Evolutionary conservation across 495 filamentous ascomycete species (phyloP).

Genomic region (Hypoxylon trugodes): DNA sequence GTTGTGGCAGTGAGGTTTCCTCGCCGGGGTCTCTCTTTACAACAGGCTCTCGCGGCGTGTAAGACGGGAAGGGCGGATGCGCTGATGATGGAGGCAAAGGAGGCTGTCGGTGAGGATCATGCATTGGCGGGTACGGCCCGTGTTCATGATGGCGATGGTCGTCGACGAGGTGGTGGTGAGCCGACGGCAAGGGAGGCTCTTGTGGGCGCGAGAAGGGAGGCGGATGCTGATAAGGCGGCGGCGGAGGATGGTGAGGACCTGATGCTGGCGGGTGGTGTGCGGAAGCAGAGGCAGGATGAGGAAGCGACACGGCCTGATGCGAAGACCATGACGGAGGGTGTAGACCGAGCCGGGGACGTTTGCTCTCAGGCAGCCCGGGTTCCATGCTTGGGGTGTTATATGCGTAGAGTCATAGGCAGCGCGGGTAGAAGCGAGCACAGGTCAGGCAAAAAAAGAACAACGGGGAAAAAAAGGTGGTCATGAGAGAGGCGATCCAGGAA

Average conservation of each 20-base stretch:
- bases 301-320: constrained; percentile 55
- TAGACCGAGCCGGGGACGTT: constrained; percentile 58
- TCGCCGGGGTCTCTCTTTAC: constrained; percentile 61
- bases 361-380: constrained; percentile 55
- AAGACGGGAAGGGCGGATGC: constrained; percentile 51
- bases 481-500: constrained; percentile 47
- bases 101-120: constrained; percentile 57
- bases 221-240: constrained; percentile 53
- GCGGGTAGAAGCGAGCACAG: constrained; percentile 43
- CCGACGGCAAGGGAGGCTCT: constrained; percentile 46
- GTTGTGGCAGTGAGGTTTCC: constrained; percentile 53
- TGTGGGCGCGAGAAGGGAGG: constrained; percentile 51
- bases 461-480: constrained; percentile 50
- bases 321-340: constrained; percentile 54
- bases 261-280: constrained; percentile 46
- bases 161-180: constrained; percentile 51
- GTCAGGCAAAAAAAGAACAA: constrained; percentile 52
- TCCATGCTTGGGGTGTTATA: constrained; percentile 61
- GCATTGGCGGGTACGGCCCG: constrained; percentile 58
- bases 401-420: constrained; percentile 47
- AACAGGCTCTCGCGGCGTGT: constrained; percentile 53
- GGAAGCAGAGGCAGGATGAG: constrained; percentile 55
- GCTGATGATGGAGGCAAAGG: constrained; percentile 53
- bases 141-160: constrained; percentile 61
- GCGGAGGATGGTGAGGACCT: constrained; percentile 53